These are phyloP conservation scores for Neurospora tetrasperma DNA, from an alignment of 495 filamentous ascomycete species.

Conservation along the genomic window DNA sequence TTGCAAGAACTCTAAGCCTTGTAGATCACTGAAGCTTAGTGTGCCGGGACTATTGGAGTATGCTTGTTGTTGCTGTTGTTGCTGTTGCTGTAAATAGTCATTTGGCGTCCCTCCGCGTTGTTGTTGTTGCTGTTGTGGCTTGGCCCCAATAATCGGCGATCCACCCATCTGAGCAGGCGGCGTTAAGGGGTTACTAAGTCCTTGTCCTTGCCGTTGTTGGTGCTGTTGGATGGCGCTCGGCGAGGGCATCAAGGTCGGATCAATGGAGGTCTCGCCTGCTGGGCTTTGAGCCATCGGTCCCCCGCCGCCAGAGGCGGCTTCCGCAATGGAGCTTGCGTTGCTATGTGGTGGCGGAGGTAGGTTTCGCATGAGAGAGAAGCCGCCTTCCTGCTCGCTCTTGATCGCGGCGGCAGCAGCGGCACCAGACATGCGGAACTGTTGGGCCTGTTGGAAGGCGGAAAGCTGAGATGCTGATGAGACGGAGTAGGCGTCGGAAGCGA, in stretches of 20 bases:
- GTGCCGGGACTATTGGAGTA: slow-evolving; percentile 9
- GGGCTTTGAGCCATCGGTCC: not conserved
- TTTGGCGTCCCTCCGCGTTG: not conserved
- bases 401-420: slow-evolving; percentile 4
- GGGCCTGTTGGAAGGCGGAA: slow-evolving; percentile 9
- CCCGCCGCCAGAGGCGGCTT: not conserved
- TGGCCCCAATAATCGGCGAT: slow-evolving; percentile 8
- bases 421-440: slow-evolving; percentile 19
- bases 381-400: slow-evolving; percentile 28
- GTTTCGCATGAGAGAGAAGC: slow-evolving; percentile 26
- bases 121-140: not conserved
- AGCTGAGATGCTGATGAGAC: slow-evolving; percentile 9
- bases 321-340: slow-evolving; percentile 19
- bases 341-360: slow-evolving; percentile 24
- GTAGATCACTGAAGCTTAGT: slow-evolving; percentile 29
- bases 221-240: slow-evolving; percentile 18
- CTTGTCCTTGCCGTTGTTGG: slow-evolving; percentile 8
- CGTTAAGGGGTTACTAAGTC: not conserved
- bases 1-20: slow-evolving; percentile 39
- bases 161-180: not conserved
- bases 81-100: not conserved
- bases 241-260: slow-evolving; percentile 35
- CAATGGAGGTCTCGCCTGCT: slow-evolving; percentile 23
- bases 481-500: slow-evolving; percentile 16
- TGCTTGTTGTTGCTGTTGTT: slow-evolving; percentile 8